A percentile compares a stretch with the other conserved stretches of the same genome.
Evolutionary conservation across 257 asterid genomes (phyloP).

Genomic region (Nicotiana obtusifolia): DNA sequence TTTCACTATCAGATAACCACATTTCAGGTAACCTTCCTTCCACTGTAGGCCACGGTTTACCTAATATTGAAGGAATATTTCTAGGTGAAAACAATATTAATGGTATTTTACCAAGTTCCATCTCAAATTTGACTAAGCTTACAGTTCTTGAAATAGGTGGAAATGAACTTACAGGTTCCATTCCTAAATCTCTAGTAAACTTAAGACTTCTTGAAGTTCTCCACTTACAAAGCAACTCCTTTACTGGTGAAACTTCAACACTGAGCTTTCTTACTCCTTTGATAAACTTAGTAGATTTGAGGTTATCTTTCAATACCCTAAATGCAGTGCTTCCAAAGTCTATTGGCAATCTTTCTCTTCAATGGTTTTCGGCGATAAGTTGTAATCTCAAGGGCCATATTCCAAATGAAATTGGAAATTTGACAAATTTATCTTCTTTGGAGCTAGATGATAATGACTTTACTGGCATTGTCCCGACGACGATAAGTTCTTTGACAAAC

Average conservation of each 20-base stretch:
- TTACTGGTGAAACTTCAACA: not conserved
- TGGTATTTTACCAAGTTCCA: constrained; percentile 17
- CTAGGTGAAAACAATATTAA: constrained; percentile 11
- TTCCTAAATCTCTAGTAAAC: constrained; percentile 20
- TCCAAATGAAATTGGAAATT: constrained; percentile 21
- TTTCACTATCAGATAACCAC: constrained; percentile 19
- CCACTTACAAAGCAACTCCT: constrained; percentile 7
- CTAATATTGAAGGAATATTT: constrained; percentile 15
- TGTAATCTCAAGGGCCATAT: constrained; percentile 1
- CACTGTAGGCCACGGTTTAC: constrained; percentile 6
- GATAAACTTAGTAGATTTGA: constrained; percentile 8
- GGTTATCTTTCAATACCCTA: not conserved
- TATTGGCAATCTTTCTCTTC: constrained; percentile 12
- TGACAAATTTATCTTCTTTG: constrained; percentile 18
- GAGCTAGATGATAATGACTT: constrained; percentile 15
- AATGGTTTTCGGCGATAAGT: not conserved
- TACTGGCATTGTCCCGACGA: constrained; percentile 14
- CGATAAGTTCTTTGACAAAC: constrained; percentile 4
- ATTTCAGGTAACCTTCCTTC: constrained; percentile 27
- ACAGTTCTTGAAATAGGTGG: not conserved
- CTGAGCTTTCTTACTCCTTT: constrained; percentile 26
- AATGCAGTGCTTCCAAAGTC: constrained; percentile 4
- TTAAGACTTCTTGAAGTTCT: constrained; percentile 6
- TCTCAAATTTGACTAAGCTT: constrained; percentile 21
- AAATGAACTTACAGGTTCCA: constrained; percentile 12